Evolutionary conservation across 2,329 filamentous ascomycete genomes (phyloP), one percentile per base, ranked within the genome.

Genomic region (Fusarium sacchari): DNA sequence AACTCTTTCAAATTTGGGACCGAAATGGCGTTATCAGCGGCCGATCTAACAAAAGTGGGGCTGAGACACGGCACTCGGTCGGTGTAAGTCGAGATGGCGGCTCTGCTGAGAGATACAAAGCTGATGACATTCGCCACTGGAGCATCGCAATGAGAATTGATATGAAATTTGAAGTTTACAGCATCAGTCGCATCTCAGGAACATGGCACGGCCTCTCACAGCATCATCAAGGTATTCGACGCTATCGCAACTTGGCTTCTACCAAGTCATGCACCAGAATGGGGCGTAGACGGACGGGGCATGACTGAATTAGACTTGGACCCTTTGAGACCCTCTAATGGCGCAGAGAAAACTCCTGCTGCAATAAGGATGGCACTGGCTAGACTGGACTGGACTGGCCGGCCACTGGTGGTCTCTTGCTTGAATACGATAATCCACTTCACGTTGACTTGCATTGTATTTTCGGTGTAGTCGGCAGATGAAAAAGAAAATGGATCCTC

Each of bases 21-120:
- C 37, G 30, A 67, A 69, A 78, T 78, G 76, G 76, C 76, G 76
- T 78, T 77, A 78, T 78, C 76, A 72, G 64, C 70, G 44, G 66
- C 75, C 71, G 75, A 78, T 78, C 74, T 74, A 68, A 42, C 65
- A 76, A 68, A 73, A 73, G 74, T 69, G 76, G 76, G 26, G 24
- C 59, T 64, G 37, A 15, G 43, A 58, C 60, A 62, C 76, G 76
- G 76, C 73, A 78, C 55, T 78, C 76, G 76, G 76, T 69, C 63
- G 28, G 65, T 62, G 49, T 67, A 55, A 57, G 50, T 26, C 17
- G 9, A 60, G 36, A 30, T 67, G 47, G 68, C 44, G 60, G 71
- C 71, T 74, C 60, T 74, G 67, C 49, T 62, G 46, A 49, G 47
- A 36, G 46, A 52, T 69, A 69, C 70, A 68, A 71, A 65, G 67